Percentiles rank a stretch among this genome's conserved stretches.
These are phyloP conservation scores for Calendula officinalis DNA, from an alignment of 129 eudicot species.

Conservation along the genomic window DNA sequence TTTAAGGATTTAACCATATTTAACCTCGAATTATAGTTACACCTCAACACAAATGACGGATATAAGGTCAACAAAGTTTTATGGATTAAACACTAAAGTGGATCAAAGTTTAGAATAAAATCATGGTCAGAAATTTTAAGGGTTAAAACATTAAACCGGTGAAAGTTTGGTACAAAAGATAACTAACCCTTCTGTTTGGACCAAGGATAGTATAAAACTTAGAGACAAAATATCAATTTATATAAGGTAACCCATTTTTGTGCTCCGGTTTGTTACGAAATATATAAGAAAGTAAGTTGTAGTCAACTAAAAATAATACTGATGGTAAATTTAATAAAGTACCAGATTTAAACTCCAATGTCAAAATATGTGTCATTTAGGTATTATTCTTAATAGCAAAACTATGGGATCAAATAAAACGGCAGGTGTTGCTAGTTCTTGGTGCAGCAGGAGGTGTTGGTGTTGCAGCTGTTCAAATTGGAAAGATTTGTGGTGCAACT, in stretches of 20 bases:
- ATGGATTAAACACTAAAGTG: too few species aligned
- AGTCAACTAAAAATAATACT: background rate
- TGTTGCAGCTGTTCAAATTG: conserved; percentile 94
- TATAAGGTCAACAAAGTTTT: too few species aligned
- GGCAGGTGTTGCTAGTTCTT: conserved; percentile 88
- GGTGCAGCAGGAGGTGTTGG: conserved; percentile 99
- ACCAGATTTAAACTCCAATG: background rate
- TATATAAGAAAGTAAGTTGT: background rate
- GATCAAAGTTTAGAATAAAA: too few species aligned
- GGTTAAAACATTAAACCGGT: too few species aligned
- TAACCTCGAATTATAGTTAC: too few species aligned
- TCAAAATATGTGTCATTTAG: background rate
- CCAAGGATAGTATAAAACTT: background rate
- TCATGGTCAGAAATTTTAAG: background rate
- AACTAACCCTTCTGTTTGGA: background rate
- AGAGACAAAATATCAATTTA: background rate
- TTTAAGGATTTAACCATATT: too few species aligned
- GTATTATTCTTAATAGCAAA: background rate
- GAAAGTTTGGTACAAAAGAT: too few species aligned
- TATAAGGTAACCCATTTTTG: background rate
- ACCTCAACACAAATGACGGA: too few species aligned
- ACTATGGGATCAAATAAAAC: background rate
- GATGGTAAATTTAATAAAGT: background rate
- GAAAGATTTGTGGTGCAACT: conserved; percentile 79
- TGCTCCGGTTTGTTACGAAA: background rate